Conservation (phyloP, 73 alveolate species). For the Paramecium tetraurelia region DNA sequence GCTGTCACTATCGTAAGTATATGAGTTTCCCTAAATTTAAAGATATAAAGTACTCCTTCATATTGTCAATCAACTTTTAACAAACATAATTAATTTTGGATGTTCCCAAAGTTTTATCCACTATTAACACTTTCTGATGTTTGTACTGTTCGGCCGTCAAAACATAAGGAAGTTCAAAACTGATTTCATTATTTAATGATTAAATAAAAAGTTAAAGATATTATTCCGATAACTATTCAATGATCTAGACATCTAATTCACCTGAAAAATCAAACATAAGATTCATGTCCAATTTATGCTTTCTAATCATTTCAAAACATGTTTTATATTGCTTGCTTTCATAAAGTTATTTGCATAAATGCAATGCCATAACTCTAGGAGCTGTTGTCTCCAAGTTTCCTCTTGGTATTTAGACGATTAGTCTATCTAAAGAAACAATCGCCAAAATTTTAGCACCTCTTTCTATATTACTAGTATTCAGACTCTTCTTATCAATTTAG, state of each 20-base stretch:
- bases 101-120: conserved; percentile 55
- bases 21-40: conserved; percentile 47
- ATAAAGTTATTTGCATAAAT: conserved; percentile 79
- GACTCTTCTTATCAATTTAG: conserved; percentile 72
- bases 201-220: conserved; percentile 87
- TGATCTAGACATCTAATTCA: conserved; percentile 77
- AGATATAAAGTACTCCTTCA: conserved; percentile 35
- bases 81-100: conserved; percentile 55
- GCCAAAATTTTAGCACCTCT: conserved; percentile 90
- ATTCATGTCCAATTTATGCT: conserved; percentile 92
- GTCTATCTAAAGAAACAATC: conserved; percentile 70
- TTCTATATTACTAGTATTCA: conserved; percentile 90
- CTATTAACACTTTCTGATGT: conserved; percentile 18
- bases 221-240: conserved; percentile 76
- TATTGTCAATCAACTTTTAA: conserved; percentile 19
- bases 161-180: conserved; percentile 49
- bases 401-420: conserved; percentile 90
- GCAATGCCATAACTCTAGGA: conserved; percentile 85
- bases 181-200: conserved; percentile 80
- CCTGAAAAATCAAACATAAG: conserved; percentile 93
- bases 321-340: conserved; percentile 77
- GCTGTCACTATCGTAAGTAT: conserved; percentile 77
- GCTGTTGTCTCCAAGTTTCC: conserved; percentile 94
- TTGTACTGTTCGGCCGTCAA: conserved; percentile 42
- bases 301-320: conserved; percentile 84